These are phyloP conservation scores for Haplosporangium gracile DNA, from an alignment of 192 early-diverging fungal species.

Conservation along the genomic window DNA sequence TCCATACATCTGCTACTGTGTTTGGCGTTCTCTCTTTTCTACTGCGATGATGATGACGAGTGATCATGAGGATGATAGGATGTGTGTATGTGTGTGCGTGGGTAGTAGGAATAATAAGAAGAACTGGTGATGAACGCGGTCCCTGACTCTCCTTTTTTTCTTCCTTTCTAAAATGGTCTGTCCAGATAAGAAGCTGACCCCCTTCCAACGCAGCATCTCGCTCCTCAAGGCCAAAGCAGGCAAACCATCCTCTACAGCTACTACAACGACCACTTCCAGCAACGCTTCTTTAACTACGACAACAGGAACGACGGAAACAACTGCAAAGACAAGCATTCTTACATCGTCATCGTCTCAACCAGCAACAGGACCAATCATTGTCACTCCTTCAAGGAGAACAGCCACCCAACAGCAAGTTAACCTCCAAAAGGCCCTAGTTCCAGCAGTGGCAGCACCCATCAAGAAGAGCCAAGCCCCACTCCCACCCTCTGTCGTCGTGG, in stretches of 20 bases:
- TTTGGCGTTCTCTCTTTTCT: neutral
- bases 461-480: neutral
- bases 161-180: neutral
- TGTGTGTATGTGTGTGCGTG: neutral
- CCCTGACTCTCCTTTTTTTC: neutral
- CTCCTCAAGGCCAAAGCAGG: conserved; percentile 14
- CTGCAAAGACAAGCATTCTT: neutral
- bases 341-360: neutral
- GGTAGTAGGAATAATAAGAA: neutral
- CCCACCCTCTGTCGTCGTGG: neutral
- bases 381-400: neutral
- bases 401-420: too few relatives aligned
- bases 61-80: neutral
- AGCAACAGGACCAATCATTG: neutral
- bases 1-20: neutral
- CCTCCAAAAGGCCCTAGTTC: too few relatives aligned
- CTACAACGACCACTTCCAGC: neutral
- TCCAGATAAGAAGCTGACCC: conserved; percentile 25
- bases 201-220: conserved; percentile 21
- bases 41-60: neutral
- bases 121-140: neutral
- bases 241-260: neutral
- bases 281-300: neutral
- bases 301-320: neutral
- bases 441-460: too few relatives aligned